A percentile compares a stretch with the other conserved stretches of the same genome.
Conservation (phyloP, 2,329 filamentous ascomycete genomes). For the Pseudodiploospora longispora region DNA sequence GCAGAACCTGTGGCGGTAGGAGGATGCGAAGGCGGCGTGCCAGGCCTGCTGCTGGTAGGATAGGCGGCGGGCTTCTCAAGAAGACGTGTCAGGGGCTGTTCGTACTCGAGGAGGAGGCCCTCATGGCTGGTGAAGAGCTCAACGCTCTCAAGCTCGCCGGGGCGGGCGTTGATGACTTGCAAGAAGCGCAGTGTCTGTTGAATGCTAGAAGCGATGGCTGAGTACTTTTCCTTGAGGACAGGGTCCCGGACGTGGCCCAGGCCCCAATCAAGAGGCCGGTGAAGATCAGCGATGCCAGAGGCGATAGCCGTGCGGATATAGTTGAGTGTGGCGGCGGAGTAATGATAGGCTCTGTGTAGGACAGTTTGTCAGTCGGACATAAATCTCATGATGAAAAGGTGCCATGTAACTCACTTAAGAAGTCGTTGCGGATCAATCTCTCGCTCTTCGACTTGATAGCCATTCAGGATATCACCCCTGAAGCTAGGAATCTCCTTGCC, state of each 20-base stretch:
- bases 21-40: constrained; percentile 33
- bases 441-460: constrained; percentile 67
- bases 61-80: constrained; percentile 58
- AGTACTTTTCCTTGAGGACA: constrained; percentile 77
- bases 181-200: constrained; percentile 91
- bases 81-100: constrained; percentile 74
- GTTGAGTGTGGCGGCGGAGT: constrained; percentile 90
- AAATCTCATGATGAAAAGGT: not conserved
- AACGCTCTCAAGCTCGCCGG: constrained; percentile 77
- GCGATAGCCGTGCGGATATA: constrained; percentile 78
- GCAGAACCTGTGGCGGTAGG: constrained; percentile 21
- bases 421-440: constrained; percentile 75
- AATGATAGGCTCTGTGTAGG: constrained; percentile 69
- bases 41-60: constrained; percentile 35
- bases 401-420: constrained; percentile 46
- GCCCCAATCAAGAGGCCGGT: constrained; percentile 90
- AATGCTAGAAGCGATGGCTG: constrained; percentile 74
- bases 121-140: constrained; percentile 96
- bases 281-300: constrained; percentile 86
- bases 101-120: constrained; percentile 88
- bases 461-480: constrained; percentile 92
- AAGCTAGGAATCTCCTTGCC: constrained; percentile 82
- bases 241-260: constrained; percentile 85
- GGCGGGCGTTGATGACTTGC: constrained; percentile 81
- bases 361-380: not conserved